A percentile compares a stretch with the other conserved stretches of the same genome.
phyloP scores from a whole-genome alignment of 176 grass and related monocot species.

The Eleusine coracana region DNA sequence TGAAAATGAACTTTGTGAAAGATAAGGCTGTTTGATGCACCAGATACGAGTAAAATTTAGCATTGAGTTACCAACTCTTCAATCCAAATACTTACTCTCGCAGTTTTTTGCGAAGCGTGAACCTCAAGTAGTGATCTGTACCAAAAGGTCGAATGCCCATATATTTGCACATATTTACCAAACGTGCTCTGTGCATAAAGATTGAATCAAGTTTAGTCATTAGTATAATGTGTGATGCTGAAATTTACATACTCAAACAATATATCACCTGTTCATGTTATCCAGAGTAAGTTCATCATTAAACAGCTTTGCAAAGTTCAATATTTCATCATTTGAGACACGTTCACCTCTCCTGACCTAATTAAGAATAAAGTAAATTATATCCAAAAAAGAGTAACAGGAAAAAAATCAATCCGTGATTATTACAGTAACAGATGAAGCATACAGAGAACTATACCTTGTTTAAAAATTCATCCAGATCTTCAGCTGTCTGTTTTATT shows the following conservation, averaged over 20 bases:
- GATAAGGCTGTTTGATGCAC: constrained; percentile 12
- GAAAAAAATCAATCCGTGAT: constrained; percentile 13
- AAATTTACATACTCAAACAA: constrained; percentile 37
- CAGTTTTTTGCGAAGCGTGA: constrained; percentile 96
- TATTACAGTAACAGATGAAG: constrained; percentile 13
- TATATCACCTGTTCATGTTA: constrained; percentile 91
- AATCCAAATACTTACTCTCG: constrained; percentile 69
- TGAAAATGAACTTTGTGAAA: constrained; percentile 2
- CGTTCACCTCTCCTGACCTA: constrained; percentile 87
- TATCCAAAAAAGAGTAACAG: constrained; percentile 37
- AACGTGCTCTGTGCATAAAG: constrained; percentile 71
- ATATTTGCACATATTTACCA: constrained; percentile 99
- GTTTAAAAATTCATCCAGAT: constrained; percentile 90
- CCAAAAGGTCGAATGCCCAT: constrained; percentile 97
- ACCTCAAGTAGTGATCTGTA: constrained; percentile 93
- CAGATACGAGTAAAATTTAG: constrained; percentile 32
- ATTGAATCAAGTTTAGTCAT: background rate
- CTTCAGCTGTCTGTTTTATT: constrained; percentile 92
- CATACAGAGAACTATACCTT: constrained; percentile 64
- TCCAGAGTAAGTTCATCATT: constrained; percentile 99
- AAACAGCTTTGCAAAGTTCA: constrained; percentile 94
- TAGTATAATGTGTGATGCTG: constrained; percentile 27
- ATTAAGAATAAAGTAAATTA: constrained; percentile 48
- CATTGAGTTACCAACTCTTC: background rate
- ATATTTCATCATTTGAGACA: constrained; percentile 94